phyloP scores from a whole-genome alignment of 139 green algal species.

The Gonium pectorale region DNA sequence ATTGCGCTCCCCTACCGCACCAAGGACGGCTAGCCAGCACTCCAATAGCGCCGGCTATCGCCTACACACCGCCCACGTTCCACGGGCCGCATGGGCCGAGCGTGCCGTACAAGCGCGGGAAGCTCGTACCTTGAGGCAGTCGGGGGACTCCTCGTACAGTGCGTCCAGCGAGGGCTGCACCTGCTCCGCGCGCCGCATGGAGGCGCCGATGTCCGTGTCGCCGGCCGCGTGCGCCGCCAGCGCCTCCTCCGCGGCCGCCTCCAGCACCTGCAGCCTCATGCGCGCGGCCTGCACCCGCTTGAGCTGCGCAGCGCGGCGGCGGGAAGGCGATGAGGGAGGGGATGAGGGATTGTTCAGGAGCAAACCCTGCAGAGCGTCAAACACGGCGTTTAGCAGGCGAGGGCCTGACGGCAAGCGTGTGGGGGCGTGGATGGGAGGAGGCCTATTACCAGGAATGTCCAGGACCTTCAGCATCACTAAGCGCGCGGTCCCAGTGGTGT shows the following conservation, averaged over 20 bases:
- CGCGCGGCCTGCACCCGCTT: not conserved
- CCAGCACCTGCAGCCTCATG: not conserved
- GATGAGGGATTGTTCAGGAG: not conserved
- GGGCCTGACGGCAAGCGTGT: too few relatives aligned
- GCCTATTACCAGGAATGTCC: not conserved
- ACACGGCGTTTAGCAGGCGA: not conserved
- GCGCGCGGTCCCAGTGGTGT: not conserved
- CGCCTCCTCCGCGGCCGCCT: not conserved
- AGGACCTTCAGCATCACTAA: not conserved
- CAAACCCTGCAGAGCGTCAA: not conserved
- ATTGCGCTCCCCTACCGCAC: too few relatives aligned
- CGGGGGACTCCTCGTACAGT: constrained; percentile 59
- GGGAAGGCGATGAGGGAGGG: too few relatives aligned
- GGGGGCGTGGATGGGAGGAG: not conserved
- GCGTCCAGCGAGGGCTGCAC: constrained; percentile 20
- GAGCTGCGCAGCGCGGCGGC: constrained; percentile 25
- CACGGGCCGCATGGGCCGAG: too few relatives aligned
- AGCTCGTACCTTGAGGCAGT: constrained; percentile 56
- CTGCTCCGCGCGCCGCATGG: not conserved
- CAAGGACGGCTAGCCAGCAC: too few relatives aligned
- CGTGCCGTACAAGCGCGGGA: not conserved
- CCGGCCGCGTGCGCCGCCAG: not conserved
- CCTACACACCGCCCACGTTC: too few relatives aligned
- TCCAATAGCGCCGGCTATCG: too few relatives aligned
- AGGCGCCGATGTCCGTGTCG: not conserved